Conservation (phyloP, 768 basidiomycete species). For the Serendipita vermifera region DNA sequence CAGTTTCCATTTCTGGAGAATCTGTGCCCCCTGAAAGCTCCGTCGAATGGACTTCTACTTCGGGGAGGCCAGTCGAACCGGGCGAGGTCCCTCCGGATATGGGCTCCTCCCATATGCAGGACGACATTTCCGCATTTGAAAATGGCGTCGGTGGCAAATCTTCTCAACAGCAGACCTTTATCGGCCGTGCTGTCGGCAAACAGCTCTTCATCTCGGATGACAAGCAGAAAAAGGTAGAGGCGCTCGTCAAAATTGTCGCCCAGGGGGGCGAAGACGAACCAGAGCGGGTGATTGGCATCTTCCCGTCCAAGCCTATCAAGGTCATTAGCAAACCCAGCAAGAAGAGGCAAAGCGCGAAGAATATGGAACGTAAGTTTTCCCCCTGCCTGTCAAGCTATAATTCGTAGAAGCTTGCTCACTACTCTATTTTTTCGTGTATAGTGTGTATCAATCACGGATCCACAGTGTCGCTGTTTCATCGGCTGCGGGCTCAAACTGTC, state of each 20-base stretch:
- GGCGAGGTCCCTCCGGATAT: slow-evolving; percentile 16
- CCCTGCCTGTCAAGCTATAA: not conserved
- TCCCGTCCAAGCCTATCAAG: slow-evolving; percentile 91
- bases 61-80: slow-evolving; percentile 68
- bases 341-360: slow-evolving; percentile 89
- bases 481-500: slow-evolving; percentile 88
- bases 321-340: slow-evolving; percentile 98
- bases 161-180: slow-evolving; percentile 68
- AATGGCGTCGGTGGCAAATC: slow-evolving; percentile 37
- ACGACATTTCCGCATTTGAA: slow-evolving; percentile 3
- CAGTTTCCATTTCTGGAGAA: slow-evolving; percentile 85
- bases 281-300: slow-evolving; percentile 74
- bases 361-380: slow-evolving; percentile 61
- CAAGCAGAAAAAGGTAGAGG: slow-evolving; percentile 91
- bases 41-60: slow-evolving; percentile 76
- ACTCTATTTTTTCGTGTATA: slow-evolving; percentile 23
- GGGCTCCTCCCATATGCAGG: not conserved
- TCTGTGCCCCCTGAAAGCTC: slow-evolving; percentile 71
- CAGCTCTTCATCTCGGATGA: slow-evolving; percentile 92
- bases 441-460: slow-evolving; percentile 95
- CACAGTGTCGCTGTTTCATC: slow-evolving; percentile 89
- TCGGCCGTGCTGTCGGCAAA: slow-evolving; percentile 88
- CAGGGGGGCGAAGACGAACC: slow-evolving; percentile 66
- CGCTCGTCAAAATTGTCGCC: slow-evolving; percentile 78
- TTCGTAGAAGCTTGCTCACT: not conserved